phyloP scores from a whole-genome alignment of 208 protist genomes.

The Plasmodiophora brassicae region DNA sequence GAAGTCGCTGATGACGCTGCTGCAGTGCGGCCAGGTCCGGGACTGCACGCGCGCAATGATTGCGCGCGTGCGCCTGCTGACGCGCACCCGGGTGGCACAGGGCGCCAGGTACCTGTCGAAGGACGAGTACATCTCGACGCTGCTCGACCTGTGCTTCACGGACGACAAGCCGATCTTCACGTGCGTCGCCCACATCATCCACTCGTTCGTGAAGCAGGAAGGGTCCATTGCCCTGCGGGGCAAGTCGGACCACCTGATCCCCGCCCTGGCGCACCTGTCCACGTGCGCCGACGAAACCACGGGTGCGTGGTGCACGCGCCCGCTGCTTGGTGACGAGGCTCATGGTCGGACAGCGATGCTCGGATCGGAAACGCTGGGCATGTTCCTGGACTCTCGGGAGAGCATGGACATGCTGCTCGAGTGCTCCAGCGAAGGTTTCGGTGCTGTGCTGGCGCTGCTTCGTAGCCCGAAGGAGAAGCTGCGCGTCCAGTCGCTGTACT shows the following conservation, averaged over 20 bases:
- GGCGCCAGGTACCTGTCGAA: slow-evolving; percentile 1
- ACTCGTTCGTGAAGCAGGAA: slow-evolving; percentile 11
- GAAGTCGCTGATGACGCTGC: neutral
- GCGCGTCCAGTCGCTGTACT: neutral
- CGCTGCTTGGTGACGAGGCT: neutral
- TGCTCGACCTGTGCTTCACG: slow-evolving; percentile 6
- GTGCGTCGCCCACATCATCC: neutral
- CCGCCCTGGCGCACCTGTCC: neutral
- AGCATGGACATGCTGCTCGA: slow-evolving; percentile 22
- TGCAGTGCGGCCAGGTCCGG: neutral
- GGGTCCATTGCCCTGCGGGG: neutral
- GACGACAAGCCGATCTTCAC: slow-evolving; percentile 6
- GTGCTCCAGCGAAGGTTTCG: slow-evolving; percentile 28
- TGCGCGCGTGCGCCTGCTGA: neutral
- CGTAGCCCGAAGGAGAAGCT: slow-evolving; percentile 26
- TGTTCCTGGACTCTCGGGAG: slow-evolving; percentile 19
- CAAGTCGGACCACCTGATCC: slow-evolving; percentile 3
- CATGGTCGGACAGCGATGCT: neutral
- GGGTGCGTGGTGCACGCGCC: neutral
- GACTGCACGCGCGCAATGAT: neutral
- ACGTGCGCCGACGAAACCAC: neutral
- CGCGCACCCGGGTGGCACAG: neutral
- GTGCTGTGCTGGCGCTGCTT: neutral
- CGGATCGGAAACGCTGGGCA: neutral
- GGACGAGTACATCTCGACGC: neutral